Evolutionary conservation across 2,329 filamentous ascomycete genomes (phyloP).

Genomic region (Fusarium globosum): DNA sequence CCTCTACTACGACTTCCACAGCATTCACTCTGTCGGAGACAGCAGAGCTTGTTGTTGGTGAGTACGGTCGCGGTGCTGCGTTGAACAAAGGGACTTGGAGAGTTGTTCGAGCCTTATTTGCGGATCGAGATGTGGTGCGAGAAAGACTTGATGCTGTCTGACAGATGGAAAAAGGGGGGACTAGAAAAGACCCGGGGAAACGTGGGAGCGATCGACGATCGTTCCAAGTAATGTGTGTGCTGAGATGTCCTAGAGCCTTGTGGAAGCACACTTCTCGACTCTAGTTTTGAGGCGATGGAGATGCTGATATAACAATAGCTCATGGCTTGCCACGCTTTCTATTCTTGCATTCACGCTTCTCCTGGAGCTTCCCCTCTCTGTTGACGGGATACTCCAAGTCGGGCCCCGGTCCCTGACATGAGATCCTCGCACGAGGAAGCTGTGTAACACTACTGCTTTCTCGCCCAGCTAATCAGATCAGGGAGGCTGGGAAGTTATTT

Average conservation of each 20-base stretch:
- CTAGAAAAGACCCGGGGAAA: fast-evolving
- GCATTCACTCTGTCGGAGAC: not conserved
- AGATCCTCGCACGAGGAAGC: not conserved
- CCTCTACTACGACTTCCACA: not conserved
- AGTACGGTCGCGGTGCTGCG: not conserved
- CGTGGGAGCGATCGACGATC: not conserved
- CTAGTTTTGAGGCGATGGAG: not conserved
- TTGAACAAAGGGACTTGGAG: not conserved
- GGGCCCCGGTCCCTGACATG: slow-evolving; percentile 26
- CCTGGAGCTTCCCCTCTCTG: not conserved
- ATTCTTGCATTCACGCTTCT: not conserved
- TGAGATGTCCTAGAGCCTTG: too few relatives aligned
- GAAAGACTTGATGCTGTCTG: not conserved
- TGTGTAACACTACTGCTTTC: not conserved
- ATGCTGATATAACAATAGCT: not conserved
- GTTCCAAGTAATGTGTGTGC: not conserved
- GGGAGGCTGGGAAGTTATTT: not conserved
- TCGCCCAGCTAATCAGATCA: not conserved
- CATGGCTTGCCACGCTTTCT: not conserved
- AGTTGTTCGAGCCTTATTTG: slow-evolving; percentile 19
- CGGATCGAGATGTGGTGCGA: not conserved
- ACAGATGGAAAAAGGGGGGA: not conserved
- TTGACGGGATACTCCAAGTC: not conserved
- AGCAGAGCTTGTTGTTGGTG: not conserved
- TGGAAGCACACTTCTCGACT: not conserved